These are phyloP conservation scores for Drosera capensis DNA, from an alignment of 148 eudicot species.

Conservation along the genomic window DNA sequence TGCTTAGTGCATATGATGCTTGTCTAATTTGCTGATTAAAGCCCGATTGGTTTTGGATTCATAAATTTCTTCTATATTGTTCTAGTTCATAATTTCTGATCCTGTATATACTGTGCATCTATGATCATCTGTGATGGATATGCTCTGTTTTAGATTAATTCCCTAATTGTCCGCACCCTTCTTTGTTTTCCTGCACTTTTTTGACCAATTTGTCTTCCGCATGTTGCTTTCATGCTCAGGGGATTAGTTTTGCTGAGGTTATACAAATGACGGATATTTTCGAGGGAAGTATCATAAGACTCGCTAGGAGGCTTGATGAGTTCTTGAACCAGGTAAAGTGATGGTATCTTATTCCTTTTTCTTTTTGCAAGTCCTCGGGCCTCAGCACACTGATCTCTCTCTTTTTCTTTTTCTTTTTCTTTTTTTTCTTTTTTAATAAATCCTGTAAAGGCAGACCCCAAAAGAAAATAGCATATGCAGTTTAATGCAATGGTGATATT, in stretches of 20 bases:
- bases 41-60: neutral
- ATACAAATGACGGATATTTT: slow-evolving; percentile 97
- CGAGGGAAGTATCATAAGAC: slow-evolving; percentile 88
- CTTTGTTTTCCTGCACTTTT: neutral
- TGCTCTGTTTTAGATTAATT: neutral
- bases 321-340: slow-evolving; percentile 75
- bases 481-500: no score
- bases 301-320: slow-evolving; percentile 92
- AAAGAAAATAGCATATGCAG: no score
- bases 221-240: slow-evolving; percentile 30
- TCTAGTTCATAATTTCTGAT: neutral
- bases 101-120: neutral
- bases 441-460: no score
- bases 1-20: neutral
- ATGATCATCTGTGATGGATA: neutral
- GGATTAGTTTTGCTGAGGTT: slow-evolving; percentile 74
- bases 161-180: no score
- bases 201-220: neutral
- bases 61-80: neutral
- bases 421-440: neutral
- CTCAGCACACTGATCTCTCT: no score
- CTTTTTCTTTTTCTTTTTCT: neutral
- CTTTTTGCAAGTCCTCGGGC: neutral
- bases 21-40: neutral
- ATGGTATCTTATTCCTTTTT: neutral